Evolutionary conservation across 148 eudicot species (phyloP), one percentile per base, ranked within the genome.

Genomic region (Camellia japonica): DNA sequence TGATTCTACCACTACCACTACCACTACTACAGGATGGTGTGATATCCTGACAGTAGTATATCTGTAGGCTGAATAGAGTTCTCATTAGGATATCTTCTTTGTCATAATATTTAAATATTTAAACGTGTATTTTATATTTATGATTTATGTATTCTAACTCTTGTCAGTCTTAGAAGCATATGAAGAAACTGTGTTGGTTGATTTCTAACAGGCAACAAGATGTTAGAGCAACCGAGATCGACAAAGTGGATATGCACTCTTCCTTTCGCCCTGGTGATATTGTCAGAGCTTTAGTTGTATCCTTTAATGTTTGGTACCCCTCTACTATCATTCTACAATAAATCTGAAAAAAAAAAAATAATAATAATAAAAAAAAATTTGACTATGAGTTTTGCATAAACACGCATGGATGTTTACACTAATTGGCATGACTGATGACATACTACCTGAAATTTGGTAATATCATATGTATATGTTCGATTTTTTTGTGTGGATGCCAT

Each of bases 161-260:
- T 10, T 66, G 6, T 43, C 52, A 51, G 44, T 70, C 70, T 5
- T 79, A 12, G 51, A 66, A 52, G 15, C 54, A 13, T 38, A 20
- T 78, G 51, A 66, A 6, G 7, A 58, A 16, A 9, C 12, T 43
- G 56, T 47, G 19, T 38, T 62, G 56, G 67, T 62, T 65, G 18
- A 14, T 44, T 71, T 51, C 23, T 44, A 68, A 77, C 92, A 96
- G 99, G 91, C 99, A 96, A 84, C 99, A 96, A 85, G 98, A 96
- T 86, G 97, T 96, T 49, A 89, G 99, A 87, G 99, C 95, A 69
- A 93, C 99, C 6, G 97, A 96, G 89, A 92, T 96, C 81, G 99
- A 96, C 88, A 96, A 96, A 88, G 99, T 96, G 79, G 97, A 96
- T 63, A 92, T 96, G 95, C 91, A 96, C 69, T 79, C 94, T 59